Base-by-base conservation (phyloP, 2,329 filamentous ascomycete species). In the Parascedosporium putredinis region DNA sequence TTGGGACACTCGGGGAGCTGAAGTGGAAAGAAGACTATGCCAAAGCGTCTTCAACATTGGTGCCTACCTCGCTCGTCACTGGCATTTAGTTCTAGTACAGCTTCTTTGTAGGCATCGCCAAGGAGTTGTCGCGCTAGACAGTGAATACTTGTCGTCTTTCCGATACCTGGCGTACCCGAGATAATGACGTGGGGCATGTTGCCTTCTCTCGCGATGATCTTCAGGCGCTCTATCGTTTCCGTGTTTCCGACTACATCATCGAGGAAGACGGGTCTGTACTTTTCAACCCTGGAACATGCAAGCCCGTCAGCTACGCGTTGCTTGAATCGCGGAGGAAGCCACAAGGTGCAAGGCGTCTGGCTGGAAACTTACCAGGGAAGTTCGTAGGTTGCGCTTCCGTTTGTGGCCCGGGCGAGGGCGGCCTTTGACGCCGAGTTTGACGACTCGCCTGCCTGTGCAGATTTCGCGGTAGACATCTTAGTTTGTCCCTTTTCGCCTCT, bases 171-270 rank as follows among this genome's bases (percentile, higher is more conserved):
- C 89, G 95, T 97, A 53, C 93, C 93, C n/a, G 88, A 95, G 61
- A 98, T 97, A 68, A 98, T 97, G 61, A 98, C 81, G 69, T 98
- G 93, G 2, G 93, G 93, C 90, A 98, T 96, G 69, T 98, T 98
- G 59, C 93, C 93, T 70, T 97, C 93, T 67, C 90, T 93, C 44
- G 93, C 90, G 59, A 98, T 97, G 61, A 98, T 97, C 65, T 97
- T 97, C 59, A 98, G 74, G 50, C 93, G 86, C 67, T 97, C 91
- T 59, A 98, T 89, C 1, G 93, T 98, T 66, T 98, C 93, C 18
- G 88, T 95, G 67, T 98, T 98, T 62, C 93, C 93, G 50, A 98
- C 93, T 49, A 98, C 84, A 70, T 98, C 91, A 69, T 97, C 89
- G 25, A 98, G 81, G 67, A 94, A 94, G 49, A 95, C 78, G 1